These are phyloP conservation scores for Selaginella tamariscina DNA, from an alignment of 75 land plant species.

Conservation along the genomic window DNA sequence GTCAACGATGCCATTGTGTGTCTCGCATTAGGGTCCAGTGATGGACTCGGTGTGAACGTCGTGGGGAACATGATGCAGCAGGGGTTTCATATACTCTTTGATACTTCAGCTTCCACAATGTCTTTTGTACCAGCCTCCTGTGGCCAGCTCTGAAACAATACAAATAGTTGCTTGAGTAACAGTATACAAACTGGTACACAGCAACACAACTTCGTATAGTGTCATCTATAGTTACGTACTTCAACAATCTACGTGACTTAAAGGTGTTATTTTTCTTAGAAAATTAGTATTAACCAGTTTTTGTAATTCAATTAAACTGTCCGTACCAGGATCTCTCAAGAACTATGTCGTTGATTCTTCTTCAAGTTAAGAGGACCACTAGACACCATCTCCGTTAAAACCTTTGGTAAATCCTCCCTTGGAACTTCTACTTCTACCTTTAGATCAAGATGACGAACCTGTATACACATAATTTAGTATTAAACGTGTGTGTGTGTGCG, in stretches of 20 bases:
- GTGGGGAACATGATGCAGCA: background rate
- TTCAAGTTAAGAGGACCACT: slow-evolving; percentile 18
- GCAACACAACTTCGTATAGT: no score
- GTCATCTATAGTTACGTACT: no score
- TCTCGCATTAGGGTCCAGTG: background rate
- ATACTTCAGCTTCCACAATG: background rate
- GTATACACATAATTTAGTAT: no score
- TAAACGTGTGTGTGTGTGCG: no score
- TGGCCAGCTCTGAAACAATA: background rate
- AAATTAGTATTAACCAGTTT: no score
- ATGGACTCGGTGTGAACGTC: background rate
- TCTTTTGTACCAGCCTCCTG: background rate
- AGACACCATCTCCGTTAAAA: slow-evolving; percentile 37
- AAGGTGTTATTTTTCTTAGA: no score
- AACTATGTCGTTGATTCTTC: no score
- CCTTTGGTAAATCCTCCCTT: slow-evolving; percentile 52
- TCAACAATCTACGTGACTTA: no score
- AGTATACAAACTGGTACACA: no score
- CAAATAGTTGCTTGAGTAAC: no score
- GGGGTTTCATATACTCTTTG: background rate
- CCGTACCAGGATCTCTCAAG: no score
- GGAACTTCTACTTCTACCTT: slow-evolving; percentile 57
- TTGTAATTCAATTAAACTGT: no score
- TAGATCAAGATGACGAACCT: slow-evolving; percentile 76
- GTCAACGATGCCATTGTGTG: background rate